phyloP scores from a whole-genome alignment of 2,329 filamentous ascomycete species.

The Macrophomina pseudophaseolina region DNA sequence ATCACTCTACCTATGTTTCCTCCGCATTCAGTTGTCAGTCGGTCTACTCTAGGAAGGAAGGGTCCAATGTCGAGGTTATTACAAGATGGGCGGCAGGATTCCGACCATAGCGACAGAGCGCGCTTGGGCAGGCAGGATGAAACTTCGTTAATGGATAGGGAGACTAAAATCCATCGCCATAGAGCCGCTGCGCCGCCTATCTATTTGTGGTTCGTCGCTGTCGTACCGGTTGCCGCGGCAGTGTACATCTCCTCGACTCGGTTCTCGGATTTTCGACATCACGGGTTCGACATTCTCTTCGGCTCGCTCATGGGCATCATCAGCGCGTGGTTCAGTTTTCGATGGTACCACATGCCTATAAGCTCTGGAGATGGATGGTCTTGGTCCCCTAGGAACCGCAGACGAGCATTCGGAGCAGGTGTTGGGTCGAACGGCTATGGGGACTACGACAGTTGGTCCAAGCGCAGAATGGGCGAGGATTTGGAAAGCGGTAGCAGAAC shows the following conservation, averaged over 20 bases:
- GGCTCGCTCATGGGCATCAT: constrained; percentile 78
- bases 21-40: constrained; percentile 41
- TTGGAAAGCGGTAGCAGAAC: neutral
- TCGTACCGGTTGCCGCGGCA: constrained; percentile 74
- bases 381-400: constrained; percentile 76
- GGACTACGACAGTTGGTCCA: constrained; percentile 42
- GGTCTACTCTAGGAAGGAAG: neutral
- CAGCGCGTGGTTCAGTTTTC: constrained; percentile 75
- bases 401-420: constrained; percentile 76
- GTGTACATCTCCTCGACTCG: constrained; percentile 84
- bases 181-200: constrained; percentile 65
- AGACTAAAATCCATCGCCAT: constrained; percentile 52
- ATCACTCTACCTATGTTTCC: constrained; percentile 74
- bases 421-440: constrained; percentile 54
- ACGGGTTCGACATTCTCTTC: constrained; percentile 87
- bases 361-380: constrained; percentile 82
- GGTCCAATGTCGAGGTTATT: neutral
- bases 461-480: neutral
- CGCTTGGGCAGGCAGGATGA: neutral
- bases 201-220: constrained; percentile 59
- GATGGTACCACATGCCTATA: constrained; percentile 84
- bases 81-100: neutral
- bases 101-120: neutral
- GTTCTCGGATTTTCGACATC: constrained; percentile 86
- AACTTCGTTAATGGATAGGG: neutral